Evolutionary conservation across 805 yeast species (phyloP).

Genomic region (Starmerella bombicola): DNA sequence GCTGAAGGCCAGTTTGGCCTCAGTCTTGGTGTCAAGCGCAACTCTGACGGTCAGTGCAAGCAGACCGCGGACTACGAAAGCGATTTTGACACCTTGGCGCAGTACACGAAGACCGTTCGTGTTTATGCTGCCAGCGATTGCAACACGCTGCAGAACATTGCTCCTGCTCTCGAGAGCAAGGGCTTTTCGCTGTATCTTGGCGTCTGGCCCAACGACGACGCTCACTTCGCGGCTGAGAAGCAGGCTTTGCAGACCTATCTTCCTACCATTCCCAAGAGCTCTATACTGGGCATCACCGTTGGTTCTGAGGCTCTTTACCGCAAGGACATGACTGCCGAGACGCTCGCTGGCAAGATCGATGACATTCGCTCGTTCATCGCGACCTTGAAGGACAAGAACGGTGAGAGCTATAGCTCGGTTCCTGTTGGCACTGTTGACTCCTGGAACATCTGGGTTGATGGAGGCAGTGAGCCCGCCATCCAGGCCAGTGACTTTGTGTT

Average conservation of each 20-base stretch:
- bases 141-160: constrained; percentile 70
- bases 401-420: constrained; percentile 55
- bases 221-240: constrained; percentile 65
- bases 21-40: constrained; percentile 73
- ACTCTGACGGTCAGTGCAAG: constrained; percentile 61
- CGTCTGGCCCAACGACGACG: constrained; percentile 85
- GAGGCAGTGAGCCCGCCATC: constrained; percentile 55
- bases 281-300: constrained; percentile 68
- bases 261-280: constrained; percentile 48
- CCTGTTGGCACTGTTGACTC: constrained; percentile 93
- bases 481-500: constrained; percentile 71
- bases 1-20: constrained; percentile 68
- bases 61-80: constrained; percentile 51
- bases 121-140: constrained; percentile 92
- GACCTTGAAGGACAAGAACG: constrained; percentile 62
- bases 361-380: constrained; percentile 49
- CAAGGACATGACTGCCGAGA: constrained; percentile 62
- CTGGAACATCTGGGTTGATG: constrained; percentile 85
- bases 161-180: constrained; percentile 71
- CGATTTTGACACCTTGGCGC: constrained; percentile 50
- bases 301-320: constrained; percentile 96
- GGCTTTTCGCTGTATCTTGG: constrained; percentile 73
- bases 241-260: constrained; percentile 55
- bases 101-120: constrained; percentile 56
- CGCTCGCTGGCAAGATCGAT: constrained; percentile 55